A percentile compares a stretch with the other conserved stretches of the same genome.
Evolutionary conservation across 2,329 filamentous ascomycete genomes (phyloP).

Genomic region (Colletotrichum theobromicola): DNA sequence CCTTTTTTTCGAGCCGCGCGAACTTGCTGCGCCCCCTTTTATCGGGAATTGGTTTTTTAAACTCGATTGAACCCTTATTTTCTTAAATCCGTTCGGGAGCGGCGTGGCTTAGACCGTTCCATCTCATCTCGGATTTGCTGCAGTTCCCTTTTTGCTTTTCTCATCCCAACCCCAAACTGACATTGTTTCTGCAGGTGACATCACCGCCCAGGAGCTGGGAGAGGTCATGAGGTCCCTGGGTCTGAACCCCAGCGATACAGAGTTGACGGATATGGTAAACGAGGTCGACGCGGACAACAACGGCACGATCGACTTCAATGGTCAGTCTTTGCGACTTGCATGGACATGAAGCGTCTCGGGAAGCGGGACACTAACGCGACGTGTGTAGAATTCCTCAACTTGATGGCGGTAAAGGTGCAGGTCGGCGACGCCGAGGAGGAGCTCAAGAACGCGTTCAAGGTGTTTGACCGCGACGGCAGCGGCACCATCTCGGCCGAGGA

Average conservation of each 20-base stretch:
- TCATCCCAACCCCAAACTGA: conserved; percentile 27
- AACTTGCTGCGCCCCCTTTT: not conserved
- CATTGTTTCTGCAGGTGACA: conserved; percentile 68
- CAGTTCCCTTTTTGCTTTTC: not conserved
- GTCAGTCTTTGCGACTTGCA: conserved; percentile 51
- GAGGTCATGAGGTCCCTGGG: conserved; percentile 90
- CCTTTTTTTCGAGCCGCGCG: not conserved
- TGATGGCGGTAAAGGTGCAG: conserved; percentile 96
- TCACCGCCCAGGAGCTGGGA: conserved; percentile 89
- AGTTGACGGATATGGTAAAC: conserved; percentile 93
- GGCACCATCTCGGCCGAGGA: conserved; percentile 90
- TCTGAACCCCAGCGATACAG: conserved; percentile 88
- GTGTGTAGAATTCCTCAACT: conserved; percentile 78
- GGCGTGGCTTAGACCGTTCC: conserved; percentile 10
- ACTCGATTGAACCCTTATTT: not conserved
- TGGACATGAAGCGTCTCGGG: not conserved
- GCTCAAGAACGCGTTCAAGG: conserved; percentile 88
- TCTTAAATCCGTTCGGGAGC: not conserved
- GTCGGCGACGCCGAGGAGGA: conserved; percentile 91
- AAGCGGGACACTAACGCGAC: not conserved
- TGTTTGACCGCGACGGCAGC: conserved; percentile 90
- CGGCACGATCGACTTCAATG: conserved; percentile 89
- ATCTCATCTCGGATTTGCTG: conserved; percentile 3
- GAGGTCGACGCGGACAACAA: conserved; percentile 93
- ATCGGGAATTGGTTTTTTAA: not conserved